Conservation (phyloP, 805 yeast species). For the Saccharomycodes ludwigii region DNA sequence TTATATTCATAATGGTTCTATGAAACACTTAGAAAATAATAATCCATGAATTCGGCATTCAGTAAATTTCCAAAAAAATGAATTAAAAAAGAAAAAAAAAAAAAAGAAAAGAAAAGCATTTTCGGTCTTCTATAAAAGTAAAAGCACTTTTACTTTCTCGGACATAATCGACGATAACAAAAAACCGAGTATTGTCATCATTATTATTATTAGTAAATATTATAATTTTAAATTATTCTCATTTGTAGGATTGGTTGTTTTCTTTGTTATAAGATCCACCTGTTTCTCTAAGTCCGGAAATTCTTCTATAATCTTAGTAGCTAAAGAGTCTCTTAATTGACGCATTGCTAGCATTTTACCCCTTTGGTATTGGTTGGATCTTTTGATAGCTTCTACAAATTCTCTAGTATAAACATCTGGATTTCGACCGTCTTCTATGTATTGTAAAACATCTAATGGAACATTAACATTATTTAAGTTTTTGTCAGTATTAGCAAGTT, state of each 20-base stretch:
- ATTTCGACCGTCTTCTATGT: slow-evolving; percentile 91
- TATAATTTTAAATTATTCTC: too few relatives aligned
- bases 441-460: slow-evolving; percentile 78
- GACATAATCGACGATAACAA: too few relatives aligned
- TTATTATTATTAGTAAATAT: too few relatives aligned
- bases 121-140: too few relatives aligned
- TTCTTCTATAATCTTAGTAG: slow-evolving; percentile 56
- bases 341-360: slow-evolving; percentile 69
- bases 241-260: slow-evolving; percentile 25
- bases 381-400: slow-evolving; percentile 86
- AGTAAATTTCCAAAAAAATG: too few relatives aligned
- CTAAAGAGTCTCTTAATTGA: slow-evolving; percentile 51
- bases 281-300: slow-evolving; percentile 61
- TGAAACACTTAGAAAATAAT: too few relatives aligned
- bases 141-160: too few relatives aligned
- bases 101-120: neutral
- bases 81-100: neutral
- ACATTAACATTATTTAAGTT: slow-evolving; percentile 33
- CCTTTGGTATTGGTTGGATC: slow-evolving; percentile 74
- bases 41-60: too few relatives aligned
- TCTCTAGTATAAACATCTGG: slow-evolving; percentile 96
- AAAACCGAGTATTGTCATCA: too few relatives aligned
- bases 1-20: too few relatives aligned
- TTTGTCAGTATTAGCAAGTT: slow-evolving; percentile 21
- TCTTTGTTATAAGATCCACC: slow-evolving; percentile 42